Evolutionary conservation across 768 basidiomycete genomes (phyloP), one percentile per base, ranked within the genome.

Genomic region (Saitozyma podzolica): DNA sequence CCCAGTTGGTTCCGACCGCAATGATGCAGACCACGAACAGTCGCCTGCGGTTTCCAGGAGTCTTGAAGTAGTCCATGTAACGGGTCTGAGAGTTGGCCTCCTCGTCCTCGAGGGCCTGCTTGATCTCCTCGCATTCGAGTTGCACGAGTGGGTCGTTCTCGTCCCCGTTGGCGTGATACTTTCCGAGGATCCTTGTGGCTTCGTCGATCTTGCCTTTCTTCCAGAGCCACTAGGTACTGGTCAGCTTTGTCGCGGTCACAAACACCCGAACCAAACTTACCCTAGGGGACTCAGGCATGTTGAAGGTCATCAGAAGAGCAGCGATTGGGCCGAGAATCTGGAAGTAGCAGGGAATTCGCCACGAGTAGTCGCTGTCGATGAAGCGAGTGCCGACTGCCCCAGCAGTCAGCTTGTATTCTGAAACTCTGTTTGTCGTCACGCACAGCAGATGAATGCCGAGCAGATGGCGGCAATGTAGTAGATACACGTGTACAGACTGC

Each of bases 101-200:
- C 89, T 89, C 75, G 89, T 90, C 63, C 58, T 14, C 47, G 47
- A 48, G 47, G 47, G 39, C 16, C 50, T 29, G 29, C 29, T 29
- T 63, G 43, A 75, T 68, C 63, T 75, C 74, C 49, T 65, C 29
- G 29, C 29, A 59, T 55, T 73, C 72, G 61, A 59, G 67, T 8
- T 55, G 19, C 11, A 66, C 62, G 40, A 73, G 56, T 11, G 86
- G 84, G 67, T 87, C 84, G 20, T 82, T 61, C 54, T 75, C 8
- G 78, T 92, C 83, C 65, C 89, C 86, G 67, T 89, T 86, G 42
- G 89, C 89, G 69, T 93, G 91, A 78, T 92, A 91, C 51, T 67
- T 69, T 56, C 61, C 62, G 40, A 78, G 62, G 17, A 75, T 65
- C n/a, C 59, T 59, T n/a, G 72, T 43, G 5, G 73, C 72, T 14